Evolutionary conservation across 2,329 filamentous ascomycete species (phyloP).

Genomic region (Xylaria sp.): DNA sequence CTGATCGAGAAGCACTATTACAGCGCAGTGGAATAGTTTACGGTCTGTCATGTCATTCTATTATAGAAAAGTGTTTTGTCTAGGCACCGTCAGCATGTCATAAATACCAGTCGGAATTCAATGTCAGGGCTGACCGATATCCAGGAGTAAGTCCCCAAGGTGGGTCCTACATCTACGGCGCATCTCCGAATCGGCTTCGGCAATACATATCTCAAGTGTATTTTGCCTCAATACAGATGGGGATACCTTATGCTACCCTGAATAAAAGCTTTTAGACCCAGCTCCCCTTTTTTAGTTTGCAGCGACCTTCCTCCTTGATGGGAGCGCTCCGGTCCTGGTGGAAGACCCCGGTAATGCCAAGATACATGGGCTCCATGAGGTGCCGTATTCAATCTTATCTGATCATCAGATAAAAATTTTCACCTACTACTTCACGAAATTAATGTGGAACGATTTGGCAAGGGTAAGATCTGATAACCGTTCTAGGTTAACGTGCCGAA

Average conservation of each 20-base stretch:
- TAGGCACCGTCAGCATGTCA: neutral
- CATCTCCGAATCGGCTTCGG: conserved; percentile 19
- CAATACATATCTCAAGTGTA: conserved; percentile 7
- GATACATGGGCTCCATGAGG: conserved; percentile 27
- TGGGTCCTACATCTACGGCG: conserved; percentile 3
- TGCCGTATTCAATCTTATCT: conserved; percentile 44
- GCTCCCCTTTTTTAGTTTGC: conserved; percentile 11
- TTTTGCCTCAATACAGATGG: conserved; percentile 10
- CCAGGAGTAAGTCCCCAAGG: neutral
- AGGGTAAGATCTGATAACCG: conserved; percentile 33
- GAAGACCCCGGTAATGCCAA: conserved; percentile 38
- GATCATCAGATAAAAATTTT: conserved; percentile 41
- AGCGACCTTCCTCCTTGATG: conserved; percentile 31
- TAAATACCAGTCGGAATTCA: neutral
- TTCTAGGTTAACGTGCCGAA: conserved; percentile 16
- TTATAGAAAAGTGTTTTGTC: neutral
- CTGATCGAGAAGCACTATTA: neutral
- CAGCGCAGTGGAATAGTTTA: neutral
- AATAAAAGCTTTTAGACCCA: neutral
- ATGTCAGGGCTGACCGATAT: neutral
- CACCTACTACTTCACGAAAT: conserved; percentile 10
- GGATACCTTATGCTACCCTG: neutral
- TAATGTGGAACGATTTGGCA: conserved; percentile 22
- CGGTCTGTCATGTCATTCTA: neutral
- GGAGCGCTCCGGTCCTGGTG: conserved; percentile 32